A percentile compares a stretch with the other conserved stretches of the same genome.
Evolutionary conservation across 169 alveolate species (phyloP).

Genomic region (Plasmodium vinckei): DNA sequence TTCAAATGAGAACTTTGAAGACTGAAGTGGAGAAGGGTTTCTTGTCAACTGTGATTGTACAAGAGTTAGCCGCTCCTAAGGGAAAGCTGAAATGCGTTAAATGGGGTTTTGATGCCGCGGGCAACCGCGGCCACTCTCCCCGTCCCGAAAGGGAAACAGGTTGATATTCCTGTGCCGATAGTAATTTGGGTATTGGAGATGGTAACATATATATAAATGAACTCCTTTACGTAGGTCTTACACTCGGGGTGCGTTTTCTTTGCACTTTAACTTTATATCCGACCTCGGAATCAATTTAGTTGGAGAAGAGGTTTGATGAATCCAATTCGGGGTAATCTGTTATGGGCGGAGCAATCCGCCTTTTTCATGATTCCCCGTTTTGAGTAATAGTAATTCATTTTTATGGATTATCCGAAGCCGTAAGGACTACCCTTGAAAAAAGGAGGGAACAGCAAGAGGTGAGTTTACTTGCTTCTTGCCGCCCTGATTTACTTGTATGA

Average conservation of each 20-base stretch:
- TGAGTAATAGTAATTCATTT: conserved; percentile 65
- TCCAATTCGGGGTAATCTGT: too few relatives aligned
- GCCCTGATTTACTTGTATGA: too few relatives aligned
- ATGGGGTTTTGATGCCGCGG: conserved; percentile 40
- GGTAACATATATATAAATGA: conserved; percentile 79
- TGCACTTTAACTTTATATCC: conserved; percentile 90
- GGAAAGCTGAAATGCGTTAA: conserved; percentile 85
- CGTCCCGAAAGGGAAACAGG: conserved; percentile 91
- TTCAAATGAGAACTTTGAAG: conserved; percentile 94
- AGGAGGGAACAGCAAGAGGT: conserved; percentile 68
- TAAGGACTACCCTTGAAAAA: conserved; percentile 71
- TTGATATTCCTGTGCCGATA: conserved; percentile 90
- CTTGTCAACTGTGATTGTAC: conserved; percentile 93
- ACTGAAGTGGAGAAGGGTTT: conserved; percentile 96
- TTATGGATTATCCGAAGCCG: conserved; percentile 44
- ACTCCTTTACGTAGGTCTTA: conserved; percentile 90
- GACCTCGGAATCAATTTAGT: conserved; percentile 92
- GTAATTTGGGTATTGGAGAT: conserved; percentile 81
- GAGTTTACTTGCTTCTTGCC: too few relatives aligned
- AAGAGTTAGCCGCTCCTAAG: conserved; percentile 94
- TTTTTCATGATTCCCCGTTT: too few relatives aligned
- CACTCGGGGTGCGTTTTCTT: conserved; percentile 93
- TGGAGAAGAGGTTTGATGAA: conserved; percentile 91
- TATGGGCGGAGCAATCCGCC: too few relatives aligned
- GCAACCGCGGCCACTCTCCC: conserved; percentile 4